phyloP scores from a whole-genome alignment of 345 rosid genomes.

The Eutrema japonicum region DNA sequence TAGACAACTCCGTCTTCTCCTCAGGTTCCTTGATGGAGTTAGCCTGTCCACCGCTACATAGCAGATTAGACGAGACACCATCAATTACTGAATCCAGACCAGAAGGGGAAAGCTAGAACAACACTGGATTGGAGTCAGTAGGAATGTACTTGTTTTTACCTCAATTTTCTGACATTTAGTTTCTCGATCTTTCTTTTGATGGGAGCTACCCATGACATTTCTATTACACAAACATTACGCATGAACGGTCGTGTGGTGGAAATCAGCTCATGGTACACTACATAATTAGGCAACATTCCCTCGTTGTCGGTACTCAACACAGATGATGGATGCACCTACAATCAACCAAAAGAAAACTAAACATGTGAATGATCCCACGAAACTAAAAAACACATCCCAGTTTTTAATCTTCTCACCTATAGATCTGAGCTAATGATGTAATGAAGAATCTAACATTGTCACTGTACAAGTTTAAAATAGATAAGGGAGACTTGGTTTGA shows the following conservation, averaged over 20 bases:
- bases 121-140: neutral
- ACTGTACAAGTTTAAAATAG: neutral
- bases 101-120: neutral
- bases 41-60: conserved; percentile 67
- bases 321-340: conserved; percentile 85
- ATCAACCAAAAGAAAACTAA: conserved; percentile 16
- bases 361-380: neutral
- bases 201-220: conserved; percentile 74
- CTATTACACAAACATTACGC: conserved; percentile 75
- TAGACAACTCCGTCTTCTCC: conserved; percentile 44
- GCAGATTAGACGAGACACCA: conserved; percentile 2
- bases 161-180: conserved; percentile 64
- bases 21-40: conserved; percentile 45
- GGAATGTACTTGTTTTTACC: conserved; percentile 51
- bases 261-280: conserved; percentile 84
- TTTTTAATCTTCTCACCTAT: neutral
- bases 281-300: conserved; percentile 74
- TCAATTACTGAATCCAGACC: conserved; percentile 7
- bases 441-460: neutral
- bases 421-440: conserved; percentile 10
- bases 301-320: conserved; percentile 66
- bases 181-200: conserved; percentile 72
- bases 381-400: neutral
- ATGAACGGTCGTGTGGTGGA: conserved; percentile 81
- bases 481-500: conserved; percentile 12